Evolutionary conservation across 768 basidiomycete species (phyloP), one percentile per base, ranked within the genome.

Genomic region (Lanmaoa pseudosensibilis): DNA sequence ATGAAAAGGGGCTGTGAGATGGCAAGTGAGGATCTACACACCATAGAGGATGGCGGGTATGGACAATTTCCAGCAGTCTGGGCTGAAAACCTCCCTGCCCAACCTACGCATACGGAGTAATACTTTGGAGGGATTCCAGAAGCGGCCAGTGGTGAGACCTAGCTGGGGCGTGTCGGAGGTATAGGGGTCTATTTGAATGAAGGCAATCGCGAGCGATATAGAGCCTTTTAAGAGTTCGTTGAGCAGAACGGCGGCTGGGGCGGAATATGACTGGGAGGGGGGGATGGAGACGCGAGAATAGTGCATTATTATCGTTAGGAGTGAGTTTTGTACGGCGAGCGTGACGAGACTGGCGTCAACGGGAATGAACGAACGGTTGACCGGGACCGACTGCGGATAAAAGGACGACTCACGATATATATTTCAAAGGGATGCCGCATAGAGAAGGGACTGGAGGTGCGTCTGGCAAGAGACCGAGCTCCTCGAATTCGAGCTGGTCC

Each of bases 11-110:
- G 56, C 5, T 5, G 11, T 34, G 43, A 33, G 43, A 34, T 5
- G 13, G 19, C 13, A 44, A 47, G 47, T 5, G 38, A 37, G 39
- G 21, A 44, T 15, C 18, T 36, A 69, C 76, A 58, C 60, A 85
- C 85, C 85, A 70, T 97, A 98, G 67, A 98, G 85, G 68, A 97
- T 90, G 50, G 96, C 95, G 23, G 96, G 96, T 67, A 98, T 94
- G 44, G 94, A 93, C 32, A 98, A 76, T 72, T 98, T 98, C 94
- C 94, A 97, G 72, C 96, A 97, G 74, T 98, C 96, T 13, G 81
- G 75, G 59, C 92, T 90, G 73, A 94, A 90, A 23, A 97, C 79
- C 56, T 90, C 88, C 57, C 80, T 79, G 48, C 75, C 77, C 19
- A 94, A 70, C 56, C 78, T 80, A 39, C 80, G 80, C 58, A 86